Evolutionary conservation across 2,329 filamentous ascomycete species (phyloP).

Genomic region (Calonectria montana): DNA sequence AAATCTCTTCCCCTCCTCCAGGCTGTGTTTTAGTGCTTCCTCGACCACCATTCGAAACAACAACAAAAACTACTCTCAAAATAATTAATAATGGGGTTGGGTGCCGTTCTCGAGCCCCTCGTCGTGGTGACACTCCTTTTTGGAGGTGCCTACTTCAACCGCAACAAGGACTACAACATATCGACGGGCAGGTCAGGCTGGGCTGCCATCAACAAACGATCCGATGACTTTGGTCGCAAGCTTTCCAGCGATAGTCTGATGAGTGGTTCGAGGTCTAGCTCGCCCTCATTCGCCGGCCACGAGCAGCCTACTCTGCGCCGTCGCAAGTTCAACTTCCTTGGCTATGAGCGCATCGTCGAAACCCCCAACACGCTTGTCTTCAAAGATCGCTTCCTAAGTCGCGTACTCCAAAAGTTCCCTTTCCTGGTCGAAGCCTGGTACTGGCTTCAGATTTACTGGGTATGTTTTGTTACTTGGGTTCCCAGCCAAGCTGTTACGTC

Average conservation of each 20-base stretch:
- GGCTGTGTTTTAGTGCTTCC: neutral
- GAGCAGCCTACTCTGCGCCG: slow-evolving; percentile 45
- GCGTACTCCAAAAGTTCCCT: slow-evolving; percentile 74
- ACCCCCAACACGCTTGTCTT: slow-evolving; percentile 49
- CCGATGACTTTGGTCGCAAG: slow-evolving; percentile 43
- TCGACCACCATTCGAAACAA: neutral
- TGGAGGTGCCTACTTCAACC: slow-evolving; percentile 58
- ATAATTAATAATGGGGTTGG: slow-evolving; percentile 49
- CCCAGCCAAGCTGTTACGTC: neutral
- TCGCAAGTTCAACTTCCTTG: slow-evolving; percentile 48
- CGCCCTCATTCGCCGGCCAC: slow-evolving; percentile 41
- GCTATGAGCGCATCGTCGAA: slow-evolving; percentile 45
- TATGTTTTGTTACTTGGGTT: slow-evolving; percentile 48
- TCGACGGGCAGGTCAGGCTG: slow-evolving; percentile 36
- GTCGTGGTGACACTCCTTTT: slow-evolving; percentile 56
- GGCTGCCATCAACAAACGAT: slow-evolving; percentile 41
- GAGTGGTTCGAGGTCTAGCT: slow-evolving; percentile 40
- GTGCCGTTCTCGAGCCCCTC: slow-evolving; percentile 55
- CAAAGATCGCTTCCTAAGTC: slow-evolving; percentile 48
- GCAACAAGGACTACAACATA: slow-evolving; percentile 52
- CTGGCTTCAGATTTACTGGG: slow-evolving; percentile 82
- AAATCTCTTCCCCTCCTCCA: neutral
- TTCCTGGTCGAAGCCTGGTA: slow-evolving; percentile 83
- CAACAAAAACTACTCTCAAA: neutral
- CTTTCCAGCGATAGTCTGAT: slow-evolving; percentile 41